These are phyloP conservation scores for Sclerotinia borealis DNA, from an alignment of 2,329 filamentous ascomycete genomes.

Conservation along the genomic window DNA sequence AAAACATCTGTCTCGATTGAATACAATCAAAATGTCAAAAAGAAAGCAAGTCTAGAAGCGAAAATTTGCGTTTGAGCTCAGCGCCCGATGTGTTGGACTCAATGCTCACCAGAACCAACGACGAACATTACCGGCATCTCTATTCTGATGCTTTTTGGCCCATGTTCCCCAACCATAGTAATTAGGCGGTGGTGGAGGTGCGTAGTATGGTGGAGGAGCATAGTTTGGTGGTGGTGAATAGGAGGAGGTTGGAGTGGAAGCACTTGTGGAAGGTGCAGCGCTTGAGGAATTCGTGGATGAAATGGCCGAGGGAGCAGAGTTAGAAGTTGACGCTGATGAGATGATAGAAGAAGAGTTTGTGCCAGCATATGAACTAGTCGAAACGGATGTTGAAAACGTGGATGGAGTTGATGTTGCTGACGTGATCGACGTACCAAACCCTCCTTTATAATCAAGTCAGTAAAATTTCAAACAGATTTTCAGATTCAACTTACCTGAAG, in stretches of 20 bases:
- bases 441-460: slow-evolving; percentile 7
- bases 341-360: slow-evolving; percentile 2
- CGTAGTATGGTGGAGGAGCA: slow-evolving; percentile 13
- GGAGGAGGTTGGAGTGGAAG: not conserved
- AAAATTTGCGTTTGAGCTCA: slow-evolving; percentile 14
- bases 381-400: slow-evolving; percentile 16
- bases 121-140: not conserved
- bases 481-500: not conserved
- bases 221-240: slow-evolving; percentile 3
- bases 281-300: not conserved
- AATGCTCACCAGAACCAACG: slow-evolving; percentile 13
- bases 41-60: slow-evolving; percentile 22
- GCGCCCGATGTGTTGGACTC: slow-evolving; percentile 1
- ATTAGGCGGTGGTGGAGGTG: slow-evolving; percentile 1
- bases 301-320: not conserved
- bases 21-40: slow-evolving; percentile 16
- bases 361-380: slow-evolving; percentile 2
- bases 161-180: slow-evolving; percentile 7
- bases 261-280: not conserved
- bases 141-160: not conserved
- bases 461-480: not conserved
- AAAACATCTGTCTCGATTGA: slow-evolving; percentile 6
- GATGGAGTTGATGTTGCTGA: slow-evolving; percentile 11
- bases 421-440: slow-evolving; percentile 8
- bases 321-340: slow-evolving; percentile 2